A percentile compares a stretch with the other conserved stretches of the same genome.
Conservation (phyloP, 257 asterid genomes). For the Solanum habrochaites region DNA sequence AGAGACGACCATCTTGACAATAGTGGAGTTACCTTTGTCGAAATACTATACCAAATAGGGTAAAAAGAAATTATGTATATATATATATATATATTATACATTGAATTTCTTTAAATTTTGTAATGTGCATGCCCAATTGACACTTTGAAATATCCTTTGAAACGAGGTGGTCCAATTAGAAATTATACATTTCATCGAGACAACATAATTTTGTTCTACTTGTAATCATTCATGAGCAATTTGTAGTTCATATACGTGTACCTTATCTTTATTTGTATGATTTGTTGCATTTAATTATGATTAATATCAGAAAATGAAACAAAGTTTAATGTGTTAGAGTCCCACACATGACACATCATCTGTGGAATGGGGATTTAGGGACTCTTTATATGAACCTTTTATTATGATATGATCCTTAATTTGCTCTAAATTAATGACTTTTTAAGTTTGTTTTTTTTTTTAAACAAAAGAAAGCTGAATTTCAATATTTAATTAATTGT, state of each 20-base stretch:
- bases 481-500: background rate
- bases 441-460: background rate
- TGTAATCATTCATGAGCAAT: background rate
- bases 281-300: background rate
- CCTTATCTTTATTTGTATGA: background rate
- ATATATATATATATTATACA: too few relatives aligned
- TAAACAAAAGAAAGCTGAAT: background rate
- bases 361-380: background rate
- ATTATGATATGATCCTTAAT: background rate
- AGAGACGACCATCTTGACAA: background rate
- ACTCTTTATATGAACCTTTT: background rate
- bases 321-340: background rate
- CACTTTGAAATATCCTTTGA: background rate
- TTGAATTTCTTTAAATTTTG: background rate
- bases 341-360: background rate
- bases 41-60: background rate
- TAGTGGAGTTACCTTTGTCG: background rate
- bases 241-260: background rate
- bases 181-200: background rate
- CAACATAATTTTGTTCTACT: background rate
- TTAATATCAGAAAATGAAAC: background rate
- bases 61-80: too few relatives aligned
- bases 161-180: background rate
- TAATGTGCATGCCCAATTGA: background rate
- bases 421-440: background rate